phyloP scores from a whole-genome alignment of 768 basidiomycete genomes.

The Albatrellus ellisii region DNA sequence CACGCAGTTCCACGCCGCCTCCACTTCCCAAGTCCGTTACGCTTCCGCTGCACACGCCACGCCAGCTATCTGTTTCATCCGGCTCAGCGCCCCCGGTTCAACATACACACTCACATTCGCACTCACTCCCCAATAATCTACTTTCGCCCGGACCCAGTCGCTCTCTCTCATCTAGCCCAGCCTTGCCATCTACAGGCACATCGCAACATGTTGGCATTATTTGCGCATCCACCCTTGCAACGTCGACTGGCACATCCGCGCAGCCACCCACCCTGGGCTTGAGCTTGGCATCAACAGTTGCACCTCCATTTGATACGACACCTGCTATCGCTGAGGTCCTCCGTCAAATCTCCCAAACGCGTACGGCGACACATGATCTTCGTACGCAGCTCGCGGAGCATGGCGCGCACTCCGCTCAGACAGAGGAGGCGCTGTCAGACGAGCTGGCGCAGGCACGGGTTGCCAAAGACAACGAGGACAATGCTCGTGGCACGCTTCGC shows the following conservation, averaged over 20 bases:
- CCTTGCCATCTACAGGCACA: conserved; percentile 31
- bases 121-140: conserved; percentile 5
- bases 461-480: conserved; percentile 76
- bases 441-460: conserved; percentile 65
- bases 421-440: conserved; percentile 45
- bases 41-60: conserved; percentile 59
- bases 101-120: conserved; percentile 10
- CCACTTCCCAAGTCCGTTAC: conserved; percentile 76
- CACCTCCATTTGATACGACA: conserved; percentile 36
- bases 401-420: conserved; percentile 26
- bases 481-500: conserved; percentile 63
- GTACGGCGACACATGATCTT: conserved; percentile 51
- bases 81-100: conserved; percentile 8
- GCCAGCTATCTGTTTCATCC: conserved; percentile 15
- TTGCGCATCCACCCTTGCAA: too few relatives aligned
- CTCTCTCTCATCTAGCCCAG: neutral
- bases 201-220: too few relatives aligned
- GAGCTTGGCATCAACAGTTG: neutral
- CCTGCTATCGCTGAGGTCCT: conserved; percentile 64
- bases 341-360: conserved; percentile 54
- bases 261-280: neutral
- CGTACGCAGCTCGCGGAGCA: conserved; percentile 52
- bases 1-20: conserved; percentile 63
- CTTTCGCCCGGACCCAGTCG: conserved; percentile 8
- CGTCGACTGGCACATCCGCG: neutral